These are phyloP conservation scores for Rhizopogon vinicolor DNA, from an alignment of 768 basidiomycete genomes.

Conservation along the genomic window DNA sequence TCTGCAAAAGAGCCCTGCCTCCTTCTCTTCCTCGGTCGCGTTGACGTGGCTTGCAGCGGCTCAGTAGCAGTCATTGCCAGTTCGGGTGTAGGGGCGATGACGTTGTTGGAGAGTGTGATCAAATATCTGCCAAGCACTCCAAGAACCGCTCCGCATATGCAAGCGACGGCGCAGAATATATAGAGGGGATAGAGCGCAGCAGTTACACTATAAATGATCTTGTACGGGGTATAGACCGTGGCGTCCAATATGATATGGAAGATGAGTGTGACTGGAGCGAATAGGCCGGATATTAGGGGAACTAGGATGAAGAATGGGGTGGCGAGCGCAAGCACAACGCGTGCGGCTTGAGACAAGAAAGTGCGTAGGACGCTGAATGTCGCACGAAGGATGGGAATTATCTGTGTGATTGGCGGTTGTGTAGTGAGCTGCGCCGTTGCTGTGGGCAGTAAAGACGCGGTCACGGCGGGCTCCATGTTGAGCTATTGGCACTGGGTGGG, in stretches of 20 bases:
- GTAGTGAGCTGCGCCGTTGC: not conserved
- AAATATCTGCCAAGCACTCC: constrained; percentile 33
- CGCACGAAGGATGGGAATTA: constrained; percentile 16
- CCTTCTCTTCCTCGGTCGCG: not conserved
- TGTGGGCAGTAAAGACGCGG: not conserved
- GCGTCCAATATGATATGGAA: constrained; percentile 35
- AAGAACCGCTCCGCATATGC: constrained; percentile 43
- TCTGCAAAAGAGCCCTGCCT: not conserved
- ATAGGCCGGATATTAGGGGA: constrained; percentile 30
- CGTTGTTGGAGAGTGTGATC: not conserved
- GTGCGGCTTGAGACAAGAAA: constrained; percentile 1
- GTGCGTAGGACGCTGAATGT: constrained; percentile 12
- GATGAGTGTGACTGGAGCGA: constrained; percentile 46
- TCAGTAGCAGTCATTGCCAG: not conserved
- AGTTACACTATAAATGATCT: constrained; percentile 30
- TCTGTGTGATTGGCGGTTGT: constrained; percentile 18
- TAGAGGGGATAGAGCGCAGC: constrained; percentile 51
- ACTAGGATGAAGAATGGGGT: constrained; percentile 20
- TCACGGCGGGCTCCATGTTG: not conserved
- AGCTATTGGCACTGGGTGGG: not conserved
- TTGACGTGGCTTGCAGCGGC: not conserved
- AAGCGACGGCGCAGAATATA: constrained; percentile 51
- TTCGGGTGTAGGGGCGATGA: not conserved
- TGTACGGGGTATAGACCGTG: constrained; percentile 43
- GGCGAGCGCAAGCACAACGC: constrained; percentile 8